Conservation (phyloP, 768 basidiomycete genomes). For the Podaxis sp. region DNA sequence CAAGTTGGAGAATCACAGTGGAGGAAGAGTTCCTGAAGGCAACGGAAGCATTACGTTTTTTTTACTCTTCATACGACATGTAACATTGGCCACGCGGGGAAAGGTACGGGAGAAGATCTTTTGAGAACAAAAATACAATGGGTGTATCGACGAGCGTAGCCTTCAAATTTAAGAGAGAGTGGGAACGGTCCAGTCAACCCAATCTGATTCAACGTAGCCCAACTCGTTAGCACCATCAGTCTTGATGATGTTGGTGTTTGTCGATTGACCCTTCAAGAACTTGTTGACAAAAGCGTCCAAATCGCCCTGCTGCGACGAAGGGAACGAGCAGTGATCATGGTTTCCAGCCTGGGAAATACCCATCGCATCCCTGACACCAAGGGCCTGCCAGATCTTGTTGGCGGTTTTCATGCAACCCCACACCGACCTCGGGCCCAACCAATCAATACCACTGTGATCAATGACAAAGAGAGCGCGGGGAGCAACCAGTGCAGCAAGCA, state of each 20-base stretch:
- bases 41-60: not conserved
- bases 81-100: not conserved
- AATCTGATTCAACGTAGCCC: slow-evolving; percentile 39
- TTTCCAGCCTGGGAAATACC: slow-evolving; percentile 55
- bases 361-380: slow-evolving; percentile 45
- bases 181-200: slow-evolving; percentile 53
- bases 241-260: slow-evolving; percentile 46
- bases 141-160: not conserved
- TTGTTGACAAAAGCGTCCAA: slow-evolving; percentile 56
- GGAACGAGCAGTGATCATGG: slow-evolving; percentile 58
- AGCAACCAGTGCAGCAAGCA: slow-evolving; percentile 54
- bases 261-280: slow-evolving; percentile 48
- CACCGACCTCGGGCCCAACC: slow-evolving; percentile 50
- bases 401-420: slow-evolving; percentile 54
- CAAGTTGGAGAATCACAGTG: not conserved
- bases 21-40: not conserved
- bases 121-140: not conserved
- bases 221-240: slow-evolving; percentile 44
- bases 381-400: slow-evolving; percentile 49
- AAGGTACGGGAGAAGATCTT: not conserved
- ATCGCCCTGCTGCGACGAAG: slow-evolving; percentile 40
- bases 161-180: slow-evolving; percentile 32
- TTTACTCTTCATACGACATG: not conserved
- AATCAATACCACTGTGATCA: slow-evolving; percentile 55
- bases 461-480: slow-evolving; percentile 53